These are phyloP conservation scores for Funneliformis mosseae DNA, from an alignment of 192 early-diverging fungal species.

Conservation along the genomic window DNA sequence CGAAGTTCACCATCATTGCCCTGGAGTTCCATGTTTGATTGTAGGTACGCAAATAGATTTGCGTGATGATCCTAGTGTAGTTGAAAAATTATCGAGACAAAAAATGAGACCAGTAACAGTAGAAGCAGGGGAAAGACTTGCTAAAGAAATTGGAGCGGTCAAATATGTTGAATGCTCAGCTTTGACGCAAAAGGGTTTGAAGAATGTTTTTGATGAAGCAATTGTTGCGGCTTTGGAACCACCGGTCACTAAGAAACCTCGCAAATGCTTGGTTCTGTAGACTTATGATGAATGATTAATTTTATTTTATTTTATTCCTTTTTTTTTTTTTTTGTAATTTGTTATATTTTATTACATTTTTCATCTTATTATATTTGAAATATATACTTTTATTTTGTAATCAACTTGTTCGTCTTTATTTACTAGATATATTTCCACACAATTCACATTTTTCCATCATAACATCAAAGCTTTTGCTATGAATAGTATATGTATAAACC, in stretches of 20 bases:
- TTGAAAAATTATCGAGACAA: constrained; percentile 80
- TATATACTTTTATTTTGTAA: background rate
- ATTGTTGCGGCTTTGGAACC: constrained; percentile 96
- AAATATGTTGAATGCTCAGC: constrained; percentile 95
- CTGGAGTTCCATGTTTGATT: constrained; percentile 92
- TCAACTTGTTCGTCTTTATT: background rate
- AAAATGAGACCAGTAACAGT: constrained; percentile 80
- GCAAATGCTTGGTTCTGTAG: background rate
- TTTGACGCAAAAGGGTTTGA: constrained; percentile 88
- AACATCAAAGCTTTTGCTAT: background rate
- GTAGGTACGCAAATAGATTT: constrained; percentile 92
- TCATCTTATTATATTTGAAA: background rate
- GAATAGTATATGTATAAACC: background rate
- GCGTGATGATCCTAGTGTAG: constrained; percentile 76
- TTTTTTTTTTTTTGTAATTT: background rate
- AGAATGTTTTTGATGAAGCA: constrained; percentile 97
- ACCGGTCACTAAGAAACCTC: constrained; percentile 50
- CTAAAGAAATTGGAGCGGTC: constrained; percentile 81
- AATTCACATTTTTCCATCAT: background rate
- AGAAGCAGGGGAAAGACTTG: constrained; percentile 83
- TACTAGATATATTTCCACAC: background rate
- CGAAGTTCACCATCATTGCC: constrained; percentile 95
- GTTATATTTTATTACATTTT: background rate
- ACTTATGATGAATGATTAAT: background rate
- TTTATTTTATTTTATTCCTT: background rate